phyloP scores from a whole-genome alignment of 768 basidiomycete genomes.

The Termitomyces sp. region DNA sequence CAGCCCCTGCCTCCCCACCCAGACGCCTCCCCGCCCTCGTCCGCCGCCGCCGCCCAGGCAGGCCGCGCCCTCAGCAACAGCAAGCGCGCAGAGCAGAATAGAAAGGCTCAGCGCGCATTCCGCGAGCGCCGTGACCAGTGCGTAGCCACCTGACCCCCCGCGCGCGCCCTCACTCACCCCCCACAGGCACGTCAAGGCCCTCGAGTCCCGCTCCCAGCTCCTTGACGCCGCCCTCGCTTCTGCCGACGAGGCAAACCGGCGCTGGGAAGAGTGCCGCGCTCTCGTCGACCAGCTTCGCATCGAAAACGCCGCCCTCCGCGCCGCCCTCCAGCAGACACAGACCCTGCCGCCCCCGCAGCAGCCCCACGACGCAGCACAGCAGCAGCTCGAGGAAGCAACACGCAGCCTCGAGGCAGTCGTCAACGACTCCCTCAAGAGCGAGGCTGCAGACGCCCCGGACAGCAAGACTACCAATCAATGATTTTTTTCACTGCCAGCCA shows the following conservation, averaged over 20 bases:
- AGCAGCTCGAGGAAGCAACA: slow-evolving; percentile 21
- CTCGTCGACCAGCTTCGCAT: slow-evolving; percentile 84
- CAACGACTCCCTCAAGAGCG: slow-evolving; percentile 19
- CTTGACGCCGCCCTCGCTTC: slow-evolving; percentile 82
- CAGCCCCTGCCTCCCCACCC: slow-evolving; percentile 28
- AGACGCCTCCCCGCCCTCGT: slow-evolving; percentile 19
- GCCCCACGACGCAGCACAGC: slow-evolving; percentile 4
- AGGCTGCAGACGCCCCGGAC: not conserved
- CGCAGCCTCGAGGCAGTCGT: slow-evolving; percentile 19
- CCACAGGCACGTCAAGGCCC: slow-evolving; percentile 75
- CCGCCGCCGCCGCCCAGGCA: slow-evolving; percentile 25
- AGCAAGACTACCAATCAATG: not conserved
- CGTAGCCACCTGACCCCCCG: slow-evolving; percentile 24
- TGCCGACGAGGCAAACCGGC: slow-evolving; percentile 82
- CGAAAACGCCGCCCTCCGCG: slow-evolving; percentile 75
- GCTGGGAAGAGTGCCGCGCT: slow-evolving; percentile 88
- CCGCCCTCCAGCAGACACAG: slow-evolving; percentile 43
- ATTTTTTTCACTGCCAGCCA: too few species aligned
- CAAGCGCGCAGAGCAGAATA: slow-evolving; percentile 91
- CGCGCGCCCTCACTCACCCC: not conserved
- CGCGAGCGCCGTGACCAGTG: slow-evolving; percentile 86
- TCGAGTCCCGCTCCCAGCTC: slow-evolving; percentile 80
- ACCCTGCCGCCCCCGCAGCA: slow-evolving; percentile 20
- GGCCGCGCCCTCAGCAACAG: slow-evolving; percentile 66
- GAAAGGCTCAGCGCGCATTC: slow-evolving; percentile 91